Conservation (phyloP, 306 rosid genomes). For the Begonia fuchsioides region DNA sequence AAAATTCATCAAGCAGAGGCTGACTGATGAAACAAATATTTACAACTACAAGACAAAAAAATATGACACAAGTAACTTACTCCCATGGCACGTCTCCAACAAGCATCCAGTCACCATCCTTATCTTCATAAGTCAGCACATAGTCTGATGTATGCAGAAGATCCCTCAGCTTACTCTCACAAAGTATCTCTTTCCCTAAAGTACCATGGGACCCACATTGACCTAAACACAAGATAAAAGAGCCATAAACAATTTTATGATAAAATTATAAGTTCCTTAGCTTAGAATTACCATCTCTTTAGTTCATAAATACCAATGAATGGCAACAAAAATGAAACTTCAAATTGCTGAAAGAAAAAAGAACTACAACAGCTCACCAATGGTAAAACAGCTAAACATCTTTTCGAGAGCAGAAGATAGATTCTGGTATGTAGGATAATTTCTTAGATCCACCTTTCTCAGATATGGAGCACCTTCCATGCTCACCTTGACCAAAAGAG, state of each 20-base stretch:
- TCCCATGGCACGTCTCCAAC: slow-evolving; percentile 98
- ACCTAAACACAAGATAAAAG: slow-evolving; percentile 35
- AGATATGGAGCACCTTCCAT: slow-evolving; percentile 99
- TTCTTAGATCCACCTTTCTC: slow-evolving; percentile 90
- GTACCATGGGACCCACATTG: slow-evolving; percentile 83
- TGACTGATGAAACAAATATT: too few relatives aligned
- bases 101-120: slow-evolving; percentile 99
- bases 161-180: slow-evolving; percentile 95
- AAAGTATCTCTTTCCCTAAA: slow-evolving; percentile 52
- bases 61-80: slow-evolving; percentile 28
- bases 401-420: slow-evolving; percentile 88
- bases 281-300: too few relatives aligned
- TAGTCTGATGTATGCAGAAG: slow-evolving; percentile 86
- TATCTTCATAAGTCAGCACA: slow-evolving; percentile 83
- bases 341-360: not conserved
- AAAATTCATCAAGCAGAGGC: too few relatives aligned
- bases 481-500: slow-evolving; percentile 91
- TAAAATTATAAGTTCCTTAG: not conserved
- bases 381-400: slow-evolving; percentile 92
- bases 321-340: too few relatives aligned
- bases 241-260: slow-evolving; percentile 3
- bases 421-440: slow-evolving; percentile 60
- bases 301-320: too few relatives aligned
- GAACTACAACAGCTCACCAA: slow-evolving; percentile 33
- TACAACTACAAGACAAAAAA: too few relatives aligned